Base-by-base conservation (phyloP, 495 filamentous ascomycete species). In the Hypoxylon lenormandii region DNA sequence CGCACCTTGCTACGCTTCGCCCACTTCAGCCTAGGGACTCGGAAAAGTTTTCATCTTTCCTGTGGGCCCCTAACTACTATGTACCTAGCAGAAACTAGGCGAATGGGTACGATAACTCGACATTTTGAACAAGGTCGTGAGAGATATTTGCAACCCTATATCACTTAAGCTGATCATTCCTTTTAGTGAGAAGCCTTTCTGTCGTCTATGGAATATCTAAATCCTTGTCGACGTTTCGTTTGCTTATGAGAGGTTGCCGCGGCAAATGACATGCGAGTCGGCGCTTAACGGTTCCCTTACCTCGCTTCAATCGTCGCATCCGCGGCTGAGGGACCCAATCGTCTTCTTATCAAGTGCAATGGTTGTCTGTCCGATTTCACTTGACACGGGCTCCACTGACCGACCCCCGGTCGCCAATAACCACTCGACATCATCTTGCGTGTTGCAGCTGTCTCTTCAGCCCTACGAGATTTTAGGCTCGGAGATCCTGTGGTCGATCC, bases 391-490 rank as follows among this genome's bases (percentile, higher is more conserved):
- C 67, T 70, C 67, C 69, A 72, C 62, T 51, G 51, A 28, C 40
- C 30, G 7, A 60, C 59, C 69, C 69, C 18, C 6, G 52, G 69
- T 64, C 69, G 13, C 74, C 72, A 74, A 74, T 76, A 40, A 68
- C 64, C 54, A 37, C 51, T 68, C 43, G 40, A 52, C 53, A 67
- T 66, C 51, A 56, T 63, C 60, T 66, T 46, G 62, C 64, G 49
- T 69, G 53, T 52, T 66, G 65, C 66, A 64, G 66, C 51, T 60
- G 37, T 62, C 64, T 53, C 60, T 66, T 76, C 74, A 76, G 74
- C 74, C 74, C 74, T 76, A 76, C 72, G 69, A 76, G 74, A 74
- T 74, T 74, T 72, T 70, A 72, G 59, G 57, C 57, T 49, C 62
- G 62, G 63, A 71, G 67, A 70, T 70, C 62, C 68, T 71, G 40